Percentiles rank a stretch among this genome's conserved stretches.
Conservation (phyloP, 805 yeast genomes). For the Candida oleophila region DNA sequence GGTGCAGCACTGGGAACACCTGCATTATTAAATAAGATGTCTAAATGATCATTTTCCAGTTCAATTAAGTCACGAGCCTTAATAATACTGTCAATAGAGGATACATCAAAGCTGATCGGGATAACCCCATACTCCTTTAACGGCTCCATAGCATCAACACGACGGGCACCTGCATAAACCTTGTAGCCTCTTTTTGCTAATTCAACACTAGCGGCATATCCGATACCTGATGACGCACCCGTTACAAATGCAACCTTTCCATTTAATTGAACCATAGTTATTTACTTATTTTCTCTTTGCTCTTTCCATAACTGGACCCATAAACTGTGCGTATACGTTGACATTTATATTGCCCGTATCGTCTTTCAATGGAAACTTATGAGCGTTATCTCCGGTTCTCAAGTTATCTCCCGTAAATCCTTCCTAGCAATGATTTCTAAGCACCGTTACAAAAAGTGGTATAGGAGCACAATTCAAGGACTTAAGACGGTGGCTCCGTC, state of each 20-base stretch:
- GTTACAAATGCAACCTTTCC: conserved; percentile 59
- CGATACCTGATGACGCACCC: conserved; percentile 55
- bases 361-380: too few relatives aligned
- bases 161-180: conserved; percentile 36
- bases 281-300: too few relatives aligned
- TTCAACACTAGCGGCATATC: conserved; percentile 41
- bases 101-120: conserved; percentile 35
- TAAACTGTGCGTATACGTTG: too few relatives aligned
- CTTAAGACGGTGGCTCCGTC: too few relatives aligned
- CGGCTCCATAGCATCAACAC: conserved; percentile 25
- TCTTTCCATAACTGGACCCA: too few relatives aligned
- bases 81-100: conserved; percentile 17
- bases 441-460: too few relatives aligned
- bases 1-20: neutral
- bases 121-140: conserved; percentile 26
- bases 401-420: too few relatives aligned
- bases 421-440: too few relatives aligned
- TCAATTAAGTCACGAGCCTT: neutral
- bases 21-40: neutral
- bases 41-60: neutral
- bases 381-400: too few relatives aligned
- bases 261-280: too few relatives aligned
- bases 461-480: too few relatives aligned
- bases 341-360: too few relatives aligned
- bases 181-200: conserved; percentile 42